These are phyloP conservation scores for Thalassiosira ordinaria DNA, from an alignment of 352 stramenopile genomes.

Conservation along the genomic window DNA sequence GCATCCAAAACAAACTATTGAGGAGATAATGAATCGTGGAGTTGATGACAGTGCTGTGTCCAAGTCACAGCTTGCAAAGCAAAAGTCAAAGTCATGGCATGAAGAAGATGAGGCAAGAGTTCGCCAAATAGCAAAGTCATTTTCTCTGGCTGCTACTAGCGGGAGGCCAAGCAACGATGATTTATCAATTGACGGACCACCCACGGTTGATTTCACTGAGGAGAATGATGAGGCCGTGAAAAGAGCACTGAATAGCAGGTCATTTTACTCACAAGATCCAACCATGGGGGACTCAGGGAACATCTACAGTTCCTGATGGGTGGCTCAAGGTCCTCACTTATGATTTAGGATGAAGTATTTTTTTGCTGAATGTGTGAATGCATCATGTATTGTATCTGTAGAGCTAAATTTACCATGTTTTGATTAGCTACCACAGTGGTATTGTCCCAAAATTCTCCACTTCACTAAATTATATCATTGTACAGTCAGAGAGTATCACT, in stretches of 20 bases:
- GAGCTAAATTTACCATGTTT: no score
- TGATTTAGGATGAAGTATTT: no score
- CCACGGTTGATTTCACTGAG: background rate
- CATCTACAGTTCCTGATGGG: conserved; percentile 1
- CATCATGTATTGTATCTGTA: no score
- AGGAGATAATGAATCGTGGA: conserved; percentile 35
- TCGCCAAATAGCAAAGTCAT: background rate
- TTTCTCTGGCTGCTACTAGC: background rate
- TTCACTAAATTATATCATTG: no score
- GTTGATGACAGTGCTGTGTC: background rate
- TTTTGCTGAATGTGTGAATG: no score
- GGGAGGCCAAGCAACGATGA: background rate
- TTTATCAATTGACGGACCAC: background rate
- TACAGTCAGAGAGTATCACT: no score
- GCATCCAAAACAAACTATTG: conserved; percentile 24
- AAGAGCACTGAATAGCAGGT: conserved; percentile 14
- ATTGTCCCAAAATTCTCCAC: no score
- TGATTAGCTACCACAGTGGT: no score
- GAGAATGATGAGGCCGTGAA: conserved; percentile 25
- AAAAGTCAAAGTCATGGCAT: background rate
- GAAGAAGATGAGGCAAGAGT: background rate
- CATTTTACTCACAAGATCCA: conserved; percentile 10
- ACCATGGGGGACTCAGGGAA: conserved; percentile 11
- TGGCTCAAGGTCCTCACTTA: no score
- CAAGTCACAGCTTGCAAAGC: background rate